Conservation (phyloP, 1,139 yeast species). For the Yamadazyma sp. region DNA sequence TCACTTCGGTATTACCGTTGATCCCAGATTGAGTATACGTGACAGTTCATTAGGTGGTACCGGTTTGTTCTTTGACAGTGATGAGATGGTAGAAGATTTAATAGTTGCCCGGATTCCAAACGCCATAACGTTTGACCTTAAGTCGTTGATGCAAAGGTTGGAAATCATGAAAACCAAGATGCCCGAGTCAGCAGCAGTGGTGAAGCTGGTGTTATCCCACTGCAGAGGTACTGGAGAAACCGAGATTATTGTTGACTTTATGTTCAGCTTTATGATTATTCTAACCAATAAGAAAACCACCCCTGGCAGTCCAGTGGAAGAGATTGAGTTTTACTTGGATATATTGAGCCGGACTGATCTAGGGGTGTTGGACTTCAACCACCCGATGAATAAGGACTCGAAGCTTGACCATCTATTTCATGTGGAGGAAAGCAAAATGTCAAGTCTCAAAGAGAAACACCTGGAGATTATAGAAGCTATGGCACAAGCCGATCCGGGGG, state of each 20-base stretch:
- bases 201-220: constrained; percentile 22
- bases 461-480: constrained; percentile 10
- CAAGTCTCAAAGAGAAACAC: constrained; percentile 16
- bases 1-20: constrained; percentile 13
- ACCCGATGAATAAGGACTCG: constrained; percentile 2
- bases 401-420: constrained; percentile 15
- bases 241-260: constrained; percentile 28
- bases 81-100: constrained; percentile 15
- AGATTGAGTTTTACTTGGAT: constrained; percentile 25
- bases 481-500: constrained; percentile 13
- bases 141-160: constrained; percentile 28
- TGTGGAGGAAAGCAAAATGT: constrained; percentile 16
- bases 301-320: constrained; percentile 9
- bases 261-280: constrained; percentile 23
- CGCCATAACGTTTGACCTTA: constrained; percentile 26
- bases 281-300: background rate
- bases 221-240: constrained; percentile 25
- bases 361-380: constrained; percentile 9
- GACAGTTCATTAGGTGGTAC: constrained; percentile 32
- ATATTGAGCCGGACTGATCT: constrained; percentile 24
- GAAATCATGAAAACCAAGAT: constrained; percentile 21
- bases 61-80: constrained; percentile 28
- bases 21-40: constrained; percentile 21
- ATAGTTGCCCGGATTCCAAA: constrained; percentile 39
- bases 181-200: constrained; percentile 20